These are phyloP conservation scores for Paralagenidium karlingii DNA, from an alignment of 352 stramenopile species.

Conservation along the genomic window DNA sequence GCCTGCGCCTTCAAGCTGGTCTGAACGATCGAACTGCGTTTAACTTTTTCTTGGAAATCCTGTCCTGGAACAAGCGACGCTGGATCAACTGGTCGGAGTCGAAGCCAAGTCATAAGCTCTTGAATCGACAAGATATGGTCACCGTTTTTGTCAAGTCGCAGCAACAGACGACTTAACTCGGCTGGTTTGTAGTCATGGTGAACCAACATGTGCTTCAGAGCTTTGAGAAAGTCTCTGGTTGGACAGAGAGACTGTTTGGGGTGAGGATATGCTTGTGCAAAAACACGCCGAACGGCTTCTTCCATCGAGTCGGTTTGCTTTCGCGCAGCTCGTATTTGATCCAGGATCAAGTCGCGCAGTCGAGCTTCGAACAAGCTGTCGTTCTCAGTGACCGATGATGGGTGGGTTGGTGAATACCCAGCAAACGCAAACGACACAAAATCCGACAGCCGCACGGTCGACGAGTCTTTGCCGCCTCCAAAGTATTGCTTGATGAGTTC, in stretches of 20 bases:
- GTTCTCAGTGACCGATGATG: not conserved
- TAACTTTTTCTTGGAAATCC: too few relatives aligned
- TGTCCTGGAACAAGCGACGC: too few relatives aligned
- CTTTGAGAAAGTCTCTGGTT: constrained; percentile 20
- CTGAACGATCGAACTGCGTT: too few relatives aligned
- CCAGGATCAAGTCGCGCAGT: constrained; percentile 31
- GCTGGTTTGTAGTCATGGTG: constrained; percentile 22
- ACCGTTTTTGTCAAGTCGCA: constrained; percentile 34
- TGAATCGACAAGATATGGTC: constrained; percentile 51
- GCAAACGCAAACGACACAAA: constrained; percentile 67
- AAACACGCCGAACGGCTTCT: constrained; percentile 40
- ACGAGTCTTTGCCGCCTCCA: constrained; percentile 11
- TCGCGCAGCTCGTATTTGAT: constrained; percentile 15
- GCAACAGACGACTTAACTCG: constrained; percentile 37
- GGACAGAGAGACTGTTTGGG: constrained; percentile 9
- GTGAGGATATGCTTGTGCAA: constrained; percentile 25
- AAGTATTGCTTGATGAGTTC: constrained; percentile 46
- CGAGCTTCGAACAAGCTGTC: constrained; percentile 23
- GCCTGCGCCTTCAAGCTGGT: too few relatives aligned
- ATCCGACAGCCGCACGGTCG: constrained; percentile 35
- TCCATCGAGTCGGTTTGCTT: constrained; percentile 22
- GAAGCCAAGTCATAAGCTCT: constrained; percentile 54
- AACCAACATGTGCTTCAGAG: constrained; percentile 18
- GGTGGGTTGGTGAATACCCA: not conserved
- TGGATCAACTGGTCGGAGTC: constrained; percentile 19